Evolutionary conservation across 306 rosid species (phyloP).

Genomic region (Acacia melanoxylon): DNA sequence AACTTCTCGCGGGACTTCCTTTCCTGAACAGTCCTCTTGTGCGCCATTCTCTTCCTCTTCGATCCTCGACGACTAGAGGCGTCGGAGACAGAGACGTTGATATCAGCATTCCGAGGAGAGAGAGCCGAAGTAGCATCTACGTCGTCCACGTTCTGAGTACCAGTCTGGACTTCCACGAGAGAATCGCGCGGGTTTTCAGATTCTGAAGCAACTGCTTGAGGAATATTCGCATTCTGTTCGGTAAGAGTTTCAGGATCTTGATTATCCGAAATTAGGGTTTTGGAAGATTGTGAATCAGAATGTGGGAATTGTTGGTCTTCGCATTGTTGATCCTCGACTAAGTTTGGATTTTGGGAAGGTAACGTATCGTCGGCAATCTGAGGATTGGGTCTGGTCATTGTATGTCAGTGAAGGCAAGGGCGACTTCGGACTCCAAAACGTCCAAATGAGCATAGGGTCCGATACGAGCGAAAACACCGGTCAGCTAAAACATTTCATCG

Average conservation of each 20-base stretch:
- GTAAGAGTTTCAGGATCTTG: constrained; percentile 18
- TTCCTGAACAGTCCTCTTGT: constrained; percentile 40
- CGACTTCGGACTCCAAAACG: background rate
- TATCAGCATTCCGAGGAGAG: constrained; percentile 38
- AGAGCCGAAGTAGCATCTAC: constrained; percentile 32
- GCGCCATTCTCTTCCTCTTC: constrained; percentile 38
- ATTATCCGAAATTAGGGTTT: constrained; percentile 39
- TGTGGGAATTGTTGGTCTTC: constrained; percentile 3
- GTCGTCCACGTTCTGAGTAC: constrained; percentile 24
- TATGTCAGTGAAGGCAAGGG: background rate
- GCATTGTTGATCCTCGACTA: constrained; percentile 19
- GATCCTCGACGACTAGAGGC: constrained; percentile 39
- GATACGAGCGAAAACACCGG: background rate
- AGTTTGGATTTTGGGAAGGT: constrained; percentile 32
- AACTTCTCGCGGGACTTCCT: constrained; percentile 53
- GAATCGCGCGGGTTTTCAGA: constrained; percentile 19
- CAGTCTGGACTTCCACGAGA: constrained; percentile 11
- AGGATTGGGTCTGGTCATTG: constrained; percentile 26
- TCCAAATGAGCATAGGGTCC: background rate
- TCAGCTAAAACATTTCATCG: background rate
- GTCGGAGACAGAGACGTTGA: background rate
- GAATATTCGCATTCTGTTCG: constrained; percentile 7
- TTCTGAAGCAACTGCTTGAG: constrained; percentile 11
- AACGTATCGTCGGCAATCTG: constrained; percentile 19
- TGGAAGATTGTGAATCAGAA: constrained; percentile 34